A percentile compares a stretch with the other conserved stretches of the same genome.
Conservation (phyloP, 1,284 basidiomycete genomes). For the Puccinia triticina region DNA sequence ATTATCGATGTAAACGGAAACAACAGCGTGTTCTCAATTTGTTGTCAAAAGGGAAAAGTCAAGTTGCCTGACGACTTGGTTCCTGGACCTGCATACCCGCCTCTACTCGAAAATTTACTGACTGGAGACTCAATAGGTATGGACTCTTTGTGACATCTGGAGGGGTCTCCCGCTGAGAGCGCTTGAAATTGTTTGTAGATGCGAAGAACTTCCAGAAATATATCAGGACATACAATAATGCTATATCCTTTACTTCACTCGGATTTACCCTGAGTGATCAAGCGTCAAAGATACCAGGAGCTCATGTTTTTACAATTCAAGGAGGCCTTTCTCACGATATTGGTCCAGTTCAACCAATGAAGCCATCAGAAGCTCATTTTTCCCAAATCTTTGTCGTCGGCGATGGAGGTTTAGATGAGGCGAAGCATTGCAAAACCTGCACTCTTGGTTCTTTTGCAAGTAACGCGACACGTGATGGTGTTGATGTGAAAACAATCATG, state of each 20-base stretch:
- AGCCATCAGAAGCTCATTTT: not conserved
- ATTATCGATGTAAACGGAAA: too few relatives aligned
- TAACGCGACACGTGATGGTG: too few relatives aligned
- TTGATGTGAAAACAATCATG: not conserved
- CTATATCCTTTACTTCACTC: not conserved
- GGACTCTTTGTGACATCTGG: too few relatives aligned
- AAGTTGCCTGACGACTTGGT: too few relatives aligned
- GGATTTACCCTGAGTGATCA: not conserved
- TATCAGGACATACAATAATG: too few relatives aligned
- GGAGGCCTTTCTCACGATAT: not conserved
- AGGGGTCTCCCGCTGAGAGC: too few relatives aligned
- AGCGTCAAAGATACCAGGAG: not conserved
- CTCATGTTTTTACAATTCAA: not conserved
- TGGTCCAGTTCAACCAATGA: not conserved
- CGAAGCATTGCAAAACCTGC: not conserved
- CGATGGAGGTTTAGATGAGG: not conserved
- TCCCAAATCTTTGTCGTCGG: constrained; percentile 14
- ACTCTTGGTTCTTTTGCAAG: not conserved
- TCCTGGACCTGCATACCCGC: too few relatives aligned
- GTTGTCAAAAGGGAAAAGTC: too few relatives aligned
- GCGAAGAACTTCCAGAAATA: not conserved
- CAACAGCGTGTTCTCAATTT: too few relatives aligned
- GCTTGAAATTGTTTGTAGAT: not conserved
- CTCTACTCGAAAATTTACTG: too few relatives aligned
- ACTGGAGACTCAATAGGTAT: too few relatives aligned